A percentile compares a stretch with the other conserved stretches of the same genome.
These are phyloP conservation scores for Candida sp. DNA, from an alignment of 1,139 yeast genomes.

Conservation along the genomic window DNA sequence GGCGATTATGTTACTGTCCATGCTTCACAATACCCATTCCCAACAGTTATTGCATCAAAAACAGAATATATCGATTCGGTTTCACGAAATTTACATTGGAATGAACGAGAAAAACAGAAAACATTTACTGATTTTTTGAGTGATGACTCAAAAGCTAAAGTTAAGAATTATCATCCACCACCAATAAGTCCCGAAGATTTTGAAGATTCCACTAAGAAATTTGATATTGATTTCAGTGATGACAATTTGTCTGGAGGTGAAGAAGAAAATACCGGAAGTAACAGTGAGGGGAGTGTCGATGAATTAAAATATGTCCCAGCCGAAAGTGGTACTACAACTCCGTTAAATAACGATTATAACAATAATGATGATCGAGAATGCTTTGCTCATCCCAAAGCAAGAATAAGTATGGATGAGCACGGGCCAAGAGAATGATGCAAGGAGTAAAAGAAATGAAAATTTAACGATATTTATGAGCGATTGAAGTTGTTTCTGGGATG, in stretches of 20 bases:
- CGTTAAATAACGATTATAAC: constrained; percentile 20
- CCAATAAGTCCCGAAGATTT: constrained; percentile 5
- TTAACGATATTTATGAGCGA: neutral
- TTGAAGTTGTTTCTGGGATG: neutral
- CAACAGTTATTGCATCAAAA: constrained; percentile 72
- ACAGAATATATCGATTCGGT: constrained; percentile 84
- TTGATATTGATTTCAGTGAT: constrained; percentile 26
- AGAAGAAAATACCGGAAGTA: constrained; percentile 6
- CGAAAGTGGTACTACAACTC: constrained; percentile 26
- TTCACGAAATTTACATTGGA: constrained; percentile 83
- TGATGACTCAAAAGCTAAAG: constrained; percentile 1
- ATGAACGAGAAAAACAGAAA: constrained; percentile 76
- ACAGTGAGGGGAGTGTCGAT: constrained; percentile 15
- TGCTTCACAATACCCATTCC: constrained; percentile 83
- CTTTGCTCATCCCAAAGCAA: constrained; percentile 41
- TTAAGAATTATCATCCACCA: neutral
- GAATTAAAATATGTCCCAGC: constrained; percentile 22
- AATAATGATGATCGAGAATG: constrained; percentile 32
- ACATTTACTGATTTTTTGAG: constrained; percentile 42
- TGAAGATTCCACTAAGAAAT: constrained; percentile 12
- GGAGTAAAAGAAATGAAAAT: neutral
- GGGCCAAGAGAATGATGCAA: constrained; percentile 7
- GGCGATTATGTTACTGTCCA: constrained; percentile 78
- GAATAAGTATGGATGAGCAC: constrained; percentile 17
- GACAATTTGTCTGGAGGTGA: constrained; percentile 14